Evolutionary conservation across 1,284 basidiomycete genomes (phyloP).

Genomic region (Trametes polyzona): DNA sequence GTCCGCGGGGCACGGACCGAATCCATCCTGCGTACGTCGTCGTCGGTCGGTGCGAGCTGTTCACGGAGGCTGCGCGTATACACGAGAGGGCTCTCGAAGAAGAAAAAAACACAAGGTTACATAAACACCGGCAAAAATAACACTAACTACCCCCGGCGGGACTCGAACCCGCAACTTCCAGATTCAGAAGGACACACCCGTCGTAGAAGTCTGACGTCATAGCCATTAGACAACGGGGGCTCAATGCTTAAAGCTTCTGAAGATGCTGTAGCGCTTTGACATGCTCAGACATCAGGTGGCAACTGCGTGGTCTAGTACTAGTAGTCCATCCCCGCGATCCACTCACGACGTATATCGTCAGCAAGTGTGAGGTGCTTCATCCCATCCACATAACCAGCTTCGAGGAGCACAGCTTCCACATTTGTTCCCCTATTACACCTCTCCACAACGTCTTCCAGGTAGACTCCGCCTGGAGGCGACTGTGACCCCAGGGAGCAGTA

Average conservation of each 20-base stretch:
- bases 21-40: background rate
- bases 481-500: too few relatives aligned
- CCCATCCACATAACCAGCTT: too few relatives aligned
- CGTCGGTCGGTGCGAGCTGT: background rate
- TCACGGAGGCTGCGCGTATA: background rate
- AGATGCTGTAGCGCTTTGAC: background rate
- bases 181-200: slow-evolving; percentile 39
- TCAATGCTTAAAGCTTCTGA: background rate
- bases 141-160: slow-evolving; percentile 59
- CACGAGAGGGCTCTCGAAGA: background rate
- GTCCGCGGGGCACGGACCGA: background rate
- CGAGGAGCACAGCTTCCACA: too few relatives aligned
- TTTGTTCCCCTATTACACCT: too few relatives aligned
- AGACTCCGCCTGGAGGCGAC: too few relatives aligned
- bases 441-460: too few relatives aligned
- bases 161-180: slow-evolving; percentile 80
- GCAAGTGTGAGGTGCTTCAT: too few relatives aligned
- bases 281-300: too few relatives aligned
- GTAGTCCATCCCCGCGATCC: too few relatives aligned
- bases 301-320: background rate
- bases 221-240: slow-evolving; percentile 79
- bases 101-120: too few relatives aligned
- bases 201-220: slow-evolving; percentile 79
- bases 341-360: too few relatives aligned
- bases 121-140: too few relatives aligned